Evolutionary conservation across 2,329 filamentous ascomycete genomes (phyloP).

Genomic region (Hypoxylon sp.): DNA sequence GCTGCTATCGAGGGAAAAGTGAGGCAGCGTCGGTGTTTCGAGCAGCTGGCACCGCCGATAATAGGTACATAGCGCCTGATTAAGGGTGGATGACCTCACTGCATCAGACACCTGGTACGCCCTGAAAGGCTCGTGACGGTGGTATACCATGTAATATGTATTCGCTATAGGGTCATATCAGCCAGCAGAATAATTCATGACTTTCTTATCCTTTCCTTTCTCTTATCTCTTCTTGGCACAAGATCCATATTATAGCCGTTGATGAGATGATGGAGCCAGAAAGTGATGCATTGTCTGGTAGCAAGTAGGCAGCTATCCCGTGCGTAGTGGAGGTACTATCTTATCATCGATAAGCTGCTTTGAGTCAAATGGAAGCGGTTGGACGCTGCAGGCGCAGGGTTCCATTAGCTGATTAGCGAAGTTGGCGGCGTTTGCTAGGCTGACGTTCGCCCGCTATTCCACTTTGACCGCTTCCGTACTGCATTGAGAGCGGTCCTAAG

Average conservation of each 20-base stretch:
- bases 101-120: conserved; percentile 39
- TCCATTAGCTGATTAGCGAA: conserved; percentile 15
- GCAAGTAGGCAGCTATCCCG: conserved; percentile 20
- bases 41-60: conserved; percentile 42
- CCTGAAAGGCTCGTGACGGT: conserved; percentile 40
- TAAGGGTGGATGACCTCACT: conserved; percentile 45
- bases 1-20: conserved; percentile 18
- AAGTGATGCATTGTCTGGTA: conserved; percentile 2
- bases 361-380: conserved; percentile 24
- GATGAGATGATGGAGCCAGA: conserved; percentile 10
- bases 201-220: conserved; percentile 11
- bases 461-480: conserved; percentile 48
- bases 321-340: conserved; percentile 16
- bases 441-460: conserved; percentile 21
- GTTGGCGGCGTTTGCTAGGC: conserved; percentile 19
- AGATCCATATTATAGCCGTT: conserved; percentile 20
- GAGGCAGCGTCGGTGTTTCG: conserved; percentile 27
- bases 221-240: conserved; percentile 22
- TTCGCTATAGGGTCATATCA: conserved; percentile 26
- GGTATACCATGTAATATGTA: conserved; percentile 15
- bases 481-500: conserved; percentile 24
- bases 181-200: conserved; percentile 15
- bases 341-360: conserved; percentile 39
- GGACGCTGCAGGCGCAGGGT: conserved; percentile 30
- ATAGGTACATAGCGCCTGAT: conserved; percentile 43